Evolutionary conservation across 2,329 filamentous ascomycete genomes (phyloP).

Genomic region (Fusarium pseudocircinatum): DNA sequence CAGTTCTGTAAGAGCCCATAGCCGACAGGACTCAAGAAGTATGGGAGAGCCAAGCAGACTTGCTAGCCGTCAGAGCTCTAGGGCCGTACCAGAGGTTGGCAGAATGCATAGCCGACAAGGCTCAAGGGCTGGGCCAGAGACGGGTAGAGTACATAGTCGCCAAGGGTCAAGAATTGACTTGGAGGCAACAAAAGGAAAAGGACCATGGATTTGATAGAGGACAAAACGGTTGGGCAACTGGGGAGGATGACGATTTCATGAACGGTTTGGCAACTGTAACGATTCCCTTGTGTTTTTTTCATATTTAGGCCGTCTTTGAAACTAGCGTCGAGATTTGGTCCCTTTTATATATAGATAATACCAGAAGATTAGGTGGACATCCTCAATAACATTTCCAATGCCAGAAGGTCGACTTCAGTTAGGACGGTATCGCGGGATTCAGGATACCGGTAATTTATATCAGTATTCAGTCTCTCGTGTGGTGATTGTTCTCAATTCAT

Average conservation of each 20-base stretch:
- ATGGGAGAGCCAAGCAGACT: constrained; percentile 18
- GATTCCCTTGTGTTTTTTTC: constrained; percentile 23
- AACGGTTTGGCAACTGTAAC: constrained; percentile 18
- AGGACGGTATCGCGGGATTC: not conserved
- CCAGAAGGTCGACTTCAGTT: not conserved
- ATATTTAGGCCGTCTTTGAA: constrained; percentile 13
- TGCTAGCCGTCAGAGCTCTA: constrained; percentile 31
- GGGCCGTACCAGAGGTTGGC: constrained; percentile 1
- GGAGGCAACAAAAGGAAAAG: constrained; percentile 25
- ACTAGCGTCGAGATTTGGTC: constrained; percentile 5
- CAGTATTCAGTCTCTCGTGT: not conserved
- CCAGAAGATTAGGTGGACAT: not conserved
- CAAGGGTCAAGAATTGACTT: constrained; percentile 16
- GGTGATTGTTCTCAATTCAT: not conserved
- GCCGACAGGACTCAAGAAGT: constrained; percentile 20
- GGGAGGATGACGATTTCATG: constrained; percentile 26
- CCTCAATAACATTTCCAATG: not conserved
- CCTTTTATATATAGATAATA: constrained; percentile 21
- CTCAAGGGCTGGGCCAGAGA: constrained; percentile 13
- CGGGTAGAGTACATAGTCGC: constrained; percentile 7
- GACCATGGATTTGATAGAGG: constrained; percentile 29
- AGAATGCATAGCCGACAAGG: constrained; percentile 27
- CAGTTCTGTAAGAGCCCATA: constrained; percentile 31
- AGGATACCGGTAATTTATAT: not conserved
- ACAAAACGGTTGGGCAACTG: not conserved